Base-by-base conservation (phyloP, 78 protist species). In the Tieghemostelium lacteum region DNA sequence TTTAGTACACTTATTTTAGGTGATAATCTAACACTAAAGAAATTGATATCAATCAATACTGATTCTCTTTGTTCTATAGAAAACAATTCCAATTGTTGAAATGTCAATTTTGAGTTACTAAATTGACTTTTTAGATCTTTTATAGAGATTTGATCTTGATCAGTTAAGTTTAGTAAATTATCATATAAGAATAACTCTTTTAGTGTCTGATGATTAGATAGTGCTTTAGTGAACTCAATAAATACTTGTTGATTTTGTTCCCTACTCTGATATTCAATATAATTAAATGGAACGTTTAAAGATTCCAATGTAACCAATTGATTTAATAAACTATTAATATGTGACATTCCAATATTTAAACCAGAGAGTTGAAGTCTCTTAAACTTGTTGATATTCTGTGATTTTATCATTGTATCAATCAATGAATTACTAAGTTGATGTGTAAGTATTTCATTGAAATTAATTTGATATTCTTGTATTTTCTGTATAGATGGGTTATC, bases 141-240 rank as follows among this genome's bases (percentile, higher is more conserved):
- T n/a, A n/a, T n/a, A n/a, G n/a, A n/a, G n/a, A n/a, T n/a, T n/a
- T n/a, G n/a, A n/a, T n/a, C n/a, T n/a, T n/a, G n/a, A n/a, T n/a
- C n/a, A n/a, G n/a, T n/a, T n/a, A n/a, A n/a, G n/a, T n/a, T n/a
- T n/a, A 19, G 29, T 45, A 45, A 14, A 57, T 16, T 14, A 19
- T 57, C 63, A 22, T 57, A 57, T n/a, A 57, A 16, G 26, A 57
- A 57, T 17, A 57, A 57, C 16, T 57, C 63, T 57, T 57, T 57
- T 14, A 57, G 4, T n/a, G 7, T n/a, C 26, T 19, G 4, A 22
- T 57, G 63, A n/a, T 57, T 7, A 4, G 33, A 14, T n/a, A 57
- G 17, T 14, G 17, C 4, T 14, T 14, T 57, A 57, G 29, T 19
- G 8, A 57, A 22, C 10, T 45, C 10, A 45, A 45, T 45, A 10